Base-by-base conservation (phyloP, 2,329 filamentous ascomycete species). In the Diaporthe velutina region DNA sequence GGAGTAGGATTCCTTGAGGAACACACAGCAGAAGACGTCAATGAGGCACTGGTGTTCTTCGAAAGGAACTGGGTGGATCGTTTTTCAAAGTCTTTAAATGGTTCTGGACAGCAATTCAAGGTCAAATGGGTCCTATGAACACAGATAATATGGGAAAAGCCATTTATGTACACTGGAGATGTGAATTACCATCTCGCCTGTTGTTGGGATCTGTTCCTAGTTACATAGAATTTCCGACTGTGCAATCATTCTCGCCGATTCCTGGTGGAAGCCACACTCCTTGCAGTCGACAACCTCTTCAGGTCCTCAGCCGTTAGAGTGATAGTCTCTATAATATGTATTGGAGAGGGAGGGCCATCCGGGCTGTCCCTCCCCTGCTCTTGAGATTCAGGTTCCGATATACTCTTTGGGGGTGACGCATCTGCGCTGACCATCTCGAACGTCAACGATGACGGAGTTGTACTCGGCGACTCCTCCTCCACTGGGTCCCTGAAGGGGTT, bases 401-500 rank as follows among this genome's bases (percentile, higher is more conserved):
- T 28, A 33, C 48, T 40, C 7, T 17, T 52, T 0, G 33, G 1
- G 2, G 30, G 4, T 9, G 64, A 10, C n/a, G 33, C 13, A 8
- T 54, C n/a, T 22, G 8, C 17, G 33, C n/a, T 30, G n/a, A 68
- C 48, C 19, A 68, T 68, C n/a, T 40, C 48, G 28, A 68, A 68
- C 1, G 33, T 38, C 15, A 68, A 19, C 1, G 48, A 54, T 10
- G 35, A 19, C 15, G 64, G 48, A 1, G 13, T 54, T 33, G 6
- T 33, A 22, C 6, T 13, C 2, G 45, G 13, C 5, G 25, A 4
- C 33, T 68, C 48, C 10, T 68, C 64, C 22, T 54, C 64, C 5
- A 30, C 48, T 35, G 48, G n/a, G n/a, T 54, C 64, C 25, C 15
- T 54, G 48, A 68, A 68, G 10, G 64, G 64, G 19, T 68, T 68